Evolutionary conservation across 2,329 filamentous ascomycete species (phyloP).

Genomic region (Macrophomina phaseolina): DNA sequence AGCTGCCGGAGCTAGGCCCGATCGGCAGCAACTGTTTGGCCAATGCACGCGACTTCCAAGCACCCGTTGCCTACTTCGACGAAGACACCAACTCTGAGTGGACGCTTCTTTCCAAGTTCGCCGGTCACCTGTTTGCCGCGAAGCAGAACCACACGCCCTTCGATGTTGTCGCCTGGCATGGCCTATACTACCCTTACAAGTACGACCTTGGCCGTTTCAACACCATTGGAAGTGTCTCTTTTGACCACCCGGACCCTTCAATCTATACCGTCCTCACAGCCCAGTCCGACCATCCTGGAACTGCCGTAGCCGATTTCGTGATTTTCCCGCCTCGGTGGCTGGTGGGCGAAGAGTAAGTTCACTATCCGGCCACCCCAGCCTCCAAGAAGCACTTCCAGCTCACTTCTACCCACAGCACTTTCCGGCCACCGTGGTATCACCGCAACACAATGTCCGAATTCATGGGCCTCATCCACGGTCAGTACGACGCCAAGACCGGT

Average conservation of each 20-base stretch:
- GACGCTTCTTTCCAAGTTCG: conserved; percentile 66
- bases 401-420: conserved; percentile 52
- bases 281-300: conserved; percentile 60
- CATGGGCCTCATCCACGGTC: conserved; percentile 68
- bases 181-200: conserved; percentile 68
- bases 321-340: conserved; percentile 76
- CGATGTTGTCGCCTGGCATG: conserved; percentile 75
- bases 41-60: conserved; percentile 69
- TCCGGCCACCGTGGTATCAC: conserved; percentile 76
- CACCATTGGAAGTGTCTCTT: conserved; percentile 61
- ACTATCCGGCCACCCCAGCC: not conserved
- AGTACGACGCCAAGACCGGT: conserved; percentile 65
- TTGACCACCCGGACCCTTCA: conserved; percentile 70
- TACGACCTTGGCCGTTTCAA: conserved; percentile 65
- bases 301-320: conserved; percentile 71
- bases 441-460: conserved; percentile 73
- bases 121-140: conserved; percentile 64
- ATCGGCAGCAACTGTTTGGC: conserved; percentile 71
- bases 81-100: conserved; percentile 62
- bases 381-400: not conserved
- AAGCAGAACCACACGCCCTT: conserved; percentile 71
- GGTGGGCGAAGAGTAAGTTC: conserved; percentile 62
- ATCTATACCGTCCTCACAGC: conserved; percentile 72
- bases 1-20: conserved; percentile 70
- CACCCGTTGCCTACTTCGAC: conserved; percentile 64